These are phyloP conservation scores for Salvia rosmarinus DNA, from an alignment of 257 asterid genomes.

Conservation along the genomic window DNA sequence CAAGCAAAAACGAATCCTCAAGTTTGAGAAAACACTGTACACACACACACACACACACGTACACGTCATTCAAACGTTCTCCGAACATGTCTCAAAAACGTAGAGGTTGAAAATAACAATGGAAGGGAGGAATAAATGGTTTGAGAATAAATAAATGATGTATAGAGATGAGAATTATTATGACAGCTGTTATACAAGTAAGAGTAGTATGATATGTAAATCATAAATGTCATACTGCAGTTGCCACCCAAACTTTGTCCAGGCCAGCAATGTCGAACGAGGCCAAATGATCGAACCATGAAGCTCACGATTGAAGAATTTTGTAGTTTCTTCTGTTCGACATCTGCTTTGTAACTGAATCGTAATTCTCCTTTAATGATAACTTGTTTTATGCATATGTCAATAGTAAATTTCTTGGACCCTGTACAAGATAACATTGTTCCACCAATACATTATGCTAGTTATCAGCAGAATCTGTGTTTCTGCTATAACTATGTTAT, in stretches of 20 bases:
- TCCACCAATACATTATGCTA: background rate
- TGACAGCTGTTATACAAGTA: too few relatives aligned
- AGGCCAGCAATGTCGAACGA: background rate
- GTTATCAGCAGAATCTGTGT: too few relatives aligned
- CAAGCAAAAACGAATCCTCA: too few relatives aligned
- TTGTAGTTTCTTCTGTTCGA: background rate
- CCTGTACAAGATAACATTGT: constrained; percentile 24
- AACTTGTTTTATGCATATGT: constrained; percentile 36
- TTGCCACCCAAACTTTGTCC: background rate
- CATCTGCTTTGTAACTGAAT: background rate
- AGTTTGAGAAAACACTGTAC: too few relatives aligned
- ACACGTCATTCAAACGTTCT: too few relatives aligned
- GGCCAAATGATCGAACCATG: background rate
- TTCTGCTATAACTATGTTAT: too few relatives aligned
- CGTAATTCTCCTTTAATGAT: constrained; percentile 27
- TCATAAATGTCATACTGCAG: background rate
- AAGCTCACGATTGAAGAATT: background rate
- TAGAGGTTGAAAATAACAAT: too few relatives aligned
- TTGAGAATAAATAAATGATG: too few relatives aligned
- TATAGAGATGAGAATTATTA: too few relatives aligned
- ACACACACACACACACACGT: too few relatives aligned
- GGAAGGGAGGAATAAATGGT: too few relatives aligned
- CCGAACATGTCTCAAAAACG: too few relatives aligned
- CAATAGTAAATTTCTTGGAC: constrained; percentile 27
- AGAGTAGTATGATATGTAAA: background rate